Conservation (phyloP, 192 early-diverging fungal genomes). For the Neocallimastix lanati region DNA sequence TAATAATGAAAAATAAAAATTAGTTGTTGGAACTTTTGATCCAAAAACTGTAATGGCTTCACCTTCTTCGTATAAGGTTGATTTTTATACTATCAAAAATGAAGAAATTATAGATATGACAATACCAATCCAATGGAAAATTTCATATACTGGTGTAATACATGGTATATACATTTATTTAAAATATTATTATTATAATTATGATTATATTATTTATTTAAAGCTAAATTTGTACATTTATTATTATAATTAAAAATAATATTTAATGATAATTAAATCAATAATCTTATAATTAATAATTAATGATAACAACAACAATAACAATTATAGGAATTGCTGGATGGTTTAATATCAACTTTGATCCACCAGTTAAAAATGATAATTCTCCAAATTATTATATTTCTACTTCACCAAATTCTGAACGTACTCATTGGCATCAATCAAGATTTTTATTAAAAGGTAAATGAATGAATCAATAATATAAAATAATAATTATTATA, state of each 20-base stretch:
- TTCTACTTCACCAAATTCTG: constrained; percentile 66
- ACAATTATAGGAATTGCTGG: constrained; percentile 87
- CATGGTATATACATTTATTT: background rate
- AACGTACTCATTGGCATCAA: constrained; percentile 88
- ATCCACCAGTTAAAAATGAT: constrained; percentile 21
- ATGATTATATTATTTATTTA: too few relatives aligned
- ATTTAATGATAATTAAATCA: too few relatives aligned
- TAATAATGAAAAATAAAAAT: constrained; percentile 27
- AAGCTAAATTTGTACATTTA: too few relatives aligned
- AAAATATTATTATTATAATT: too few relatives aligned
- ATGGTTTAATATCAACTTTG: constrained; percentile 89
- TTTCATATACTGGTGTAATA: constrained; percentile 59
- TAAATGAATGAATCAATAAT: background rate
- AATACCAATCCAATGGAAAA: constrained; percentile 65
- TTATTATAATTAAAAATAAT: too few relatives aligned
- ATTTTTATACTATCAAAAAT: constrained; percentile 67
- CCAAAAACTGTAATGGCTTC: constrained; percentile 54
- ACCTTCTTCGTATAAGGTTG: constrained; percentile 41
- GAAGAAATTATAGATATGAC: constrained; percentile 63
- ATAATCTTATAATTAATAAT: too few relatives aligned
- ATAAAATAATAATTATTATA: too few relatives aligned
- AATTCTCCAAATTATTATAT: constrained; percentile 46
- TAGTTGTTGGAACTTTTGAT: constrained; percentile 81
- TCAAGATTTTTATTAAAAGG: constrained; percentile 69
- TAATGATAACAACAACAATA: too few relatives aligned